Percentiles rank a stretch among this genome's conserved stretches.
Evolutionary conservation across 148 eudicot species (phyloP).

Genomic region (Vaccinium corymbosum): DNA sequence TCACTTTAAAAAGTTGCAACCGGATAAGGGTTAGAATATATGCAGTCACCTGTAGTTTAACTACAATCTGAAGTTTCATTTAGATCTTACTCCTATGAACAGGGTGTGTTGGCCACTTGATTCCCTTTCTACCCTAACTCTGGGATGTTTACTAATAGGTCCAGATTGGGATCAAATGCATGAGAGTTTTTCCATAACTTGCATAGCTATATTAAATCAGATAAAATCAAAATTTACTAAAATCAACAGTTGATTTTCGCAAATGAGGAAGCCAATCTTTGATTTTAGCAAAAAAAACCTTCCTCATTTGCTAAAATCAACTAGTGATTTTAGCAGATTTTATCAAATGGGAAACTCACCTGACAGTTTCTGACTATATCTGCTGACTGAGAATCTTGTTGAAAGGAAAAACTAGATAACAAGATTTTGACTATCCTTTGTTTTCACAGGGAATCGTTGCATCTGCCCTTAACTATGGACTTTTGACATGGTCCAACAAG

Average conservation of each 20-base stretch:
- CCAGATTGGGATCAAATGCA: not conserved
- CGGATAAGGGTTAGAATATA: not conserved
- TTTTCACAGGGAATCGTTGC: slow-evolving; percentile 65
- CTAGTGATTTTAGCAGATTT: no score
- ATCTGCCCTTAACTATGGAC: slow-evolving; percentile 79
- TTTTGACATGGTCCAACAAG: slow-evolving; percentile 83
- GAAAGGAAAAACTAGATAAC: not conserved
- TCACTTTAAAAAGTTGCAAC: not conserved
- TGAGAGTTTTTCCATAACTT: not conserved
- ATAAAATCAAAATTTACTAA: no score
- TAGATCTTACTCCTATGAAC: not conserved
- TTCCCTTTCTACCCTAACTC: not conserved
- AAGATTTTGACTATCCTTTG: not conserved
- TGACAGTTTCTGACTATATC: not conserved
- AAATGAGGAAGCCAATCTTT: no score
- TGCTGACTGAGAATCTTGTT: not conserved
- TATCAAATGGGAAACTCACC: no score
- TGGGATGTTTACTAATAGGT: not conserved
- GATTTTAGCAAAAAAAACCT: no score
- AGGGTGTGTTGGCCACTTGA: not conserved
- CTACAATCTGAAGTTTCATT: not conserved
- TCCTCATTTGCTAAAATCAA: no score
- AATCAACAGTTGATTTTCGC: no score
- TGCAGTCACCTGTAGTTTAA: not conserved
- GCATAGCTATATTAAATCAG: not conserved